Conservation (phyloP, 805 yeast species). For the Suhomyces vadensis region DNA sequence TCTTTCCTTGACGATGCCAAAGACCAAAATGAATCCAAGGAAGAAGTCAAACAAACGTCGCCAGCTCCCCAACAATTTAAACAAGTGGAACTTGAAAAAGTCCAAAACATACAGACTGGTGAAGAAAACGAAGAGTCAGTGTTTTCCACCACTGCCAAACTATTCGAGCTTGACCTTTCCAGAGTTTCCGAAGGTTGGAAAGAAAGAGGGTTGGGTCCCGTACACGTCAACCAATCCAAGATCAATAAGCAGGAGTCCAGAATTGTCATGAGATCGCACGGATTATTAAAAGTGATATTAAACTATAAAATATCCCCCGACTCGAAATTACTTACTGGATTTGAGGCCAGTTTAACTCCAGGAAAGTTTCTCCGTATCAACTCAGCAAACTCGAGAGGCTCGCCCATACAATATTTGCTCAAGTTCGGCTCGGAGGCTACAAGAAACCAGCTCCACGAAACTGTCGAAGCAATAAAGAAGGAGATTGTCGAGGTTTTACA, state of each 20-base stretch:
- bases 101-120: slow-evolving; percentile 70
- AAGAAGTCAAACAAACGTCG: slow-evolving; percentile 15
- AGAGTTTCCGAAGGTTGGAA: slow-evolving; percentile 83
- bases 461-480: slow-evolving; percentile 39
- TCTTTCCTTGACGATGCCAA: slow-evolving; percentile 55
- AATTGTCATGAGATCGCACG: slow-evolving; percentile 88
- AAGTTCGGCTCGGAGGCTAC: slow-evolving; percentile 64
- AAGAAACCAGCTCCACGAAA: slow-evolving; percentile 58
- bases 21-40: slow-evolving; percentile 16
- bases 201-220: slow-evolving; percentile 86
- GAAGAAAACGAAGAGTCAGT: slow-evolving; percentile 81
- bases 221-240: slow-evolving; percentile 68
- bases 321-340: slow-evolving; percentile 70
- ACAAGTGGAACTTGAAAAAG: slow-evolving; percentile 59
- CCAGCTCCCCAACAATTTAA: slow-evolving; percentile 41
- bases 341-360: slow-evolving; percentile 80
- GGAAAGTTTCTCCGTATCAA: slow-evolving; percentile 81
- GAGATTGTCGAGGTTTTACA: slow-evolving; percentile 1
- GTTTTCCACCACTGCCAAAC: slow-evolving; percentile 71
- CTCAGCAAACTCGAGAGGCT: slow-evolving; percentile 57
- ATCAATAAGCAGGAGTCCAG: slow-evolving; percentile 51
- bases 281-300: slow-evolving; percentile 76
- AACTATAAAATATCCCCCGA: slow-evolving; percentile 67
- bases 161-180: slow-evolving; percentile 71
- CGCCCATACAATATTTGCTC: slow-evolving; percentile 82